Evolutionary conservation across 805 yeast species (phyloP).

Genomic region (Wickerhamiella spandovensis): DNA sequence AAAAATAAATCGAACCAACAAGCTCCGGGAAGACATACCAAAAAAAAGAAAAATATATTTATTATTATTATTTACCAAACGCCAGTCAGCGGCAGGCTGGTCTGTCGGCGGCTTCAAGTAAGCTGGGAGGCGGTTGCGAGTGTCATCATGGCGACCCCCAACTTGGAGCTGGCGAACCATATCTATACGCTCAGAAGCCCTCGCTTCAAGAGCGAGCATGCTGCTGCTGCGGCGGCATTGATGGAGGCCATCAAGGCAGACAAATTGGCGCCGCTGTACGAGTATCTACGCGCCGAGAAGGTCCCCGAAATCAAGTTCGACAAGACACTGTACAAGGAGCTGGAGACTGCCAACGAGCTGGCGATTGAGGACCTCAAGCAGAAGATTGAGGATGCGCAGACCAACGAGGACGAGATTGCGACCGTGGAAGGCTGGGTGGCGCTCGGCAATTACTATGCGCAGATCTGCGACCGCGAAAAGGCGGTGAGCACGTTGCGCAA

Average conservation of each 20-base stretch:
- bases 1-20: too few species aligned
- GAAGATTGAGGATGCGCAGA: slow-evolving; percentile 42
- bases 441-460: slow-evolving; percentile 79
- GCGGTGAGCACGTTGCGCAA: slow-evolving; percentile 55
- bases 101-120: not conserved
- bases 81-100: not conserved
- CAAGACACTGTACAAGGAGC: slow-evolving; percentile 36
- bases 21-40: too few species aligned
- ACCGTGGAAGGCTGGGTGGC: slow-evolving; percentile 60
- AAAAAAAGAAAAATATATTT: not conserved
- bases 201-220: slow-evolving; percentile 29
- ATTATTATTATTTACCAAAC: not conserved
- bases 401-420: slow-evolving; percentile 79
- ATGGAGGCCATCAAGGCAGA: slow-evolving; percentile 41
- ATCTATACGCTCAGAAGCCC: slow-evolving; percentile 48
- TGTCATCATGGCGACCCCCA: slow-evolving; percentile 38
- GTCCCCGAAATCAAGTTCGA: slow-evolving; percentile 42
- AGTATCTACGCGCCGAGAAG: slow-evolving; percentile 43
- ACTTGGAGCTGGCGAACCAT: slow-evolving; percentile 66
- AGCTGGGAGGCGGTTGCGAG: not conserved
- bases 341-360: slow-evolving; percentile 41
- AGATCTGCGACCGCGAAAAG: slow-evolving; percentile 65
- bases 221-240: slow-evolving; percentile 34
- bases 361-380: slow-evolving; percentile 36
- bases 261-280: slow-evolving; percentile 72